A percentile compares a stretch with the other conserved stretches of the same genome.
phyloP scores from a whole-genome alignment of 495 filamentous ascomycete species.

The Neurospora sp. region DNA sequence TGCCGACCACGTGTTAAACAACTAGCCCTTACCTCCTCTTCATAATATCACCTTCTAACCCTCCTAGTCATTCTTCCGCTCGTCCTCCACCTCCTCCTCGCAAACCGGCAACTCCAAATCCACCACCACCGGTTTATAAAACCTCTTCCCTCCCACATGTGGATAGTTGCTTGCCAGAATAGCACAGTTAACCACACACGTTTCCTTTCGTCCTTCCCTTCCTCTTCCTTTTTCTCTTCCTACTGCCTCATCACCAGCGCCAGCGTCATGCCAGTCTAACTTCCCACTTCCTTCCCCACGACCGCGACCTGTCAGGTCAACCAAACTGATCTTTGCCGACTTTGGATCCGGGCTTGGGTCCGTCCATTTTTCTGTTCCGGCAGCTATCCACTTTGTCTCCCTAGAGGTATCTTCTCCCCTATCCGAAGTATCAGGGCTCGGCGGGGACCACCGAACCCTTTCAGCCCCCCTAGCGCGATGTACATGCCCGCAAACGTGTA shows the following conservation, averaged over 20 bases:
- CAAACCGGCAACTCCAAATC: constrained; percentile 64
- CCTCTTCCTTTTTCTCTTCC: constrained; percentile 31
- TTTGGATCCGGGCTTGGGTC: constrained; percentile 26
- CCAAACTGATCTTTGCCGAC: constrained; percentile 33
- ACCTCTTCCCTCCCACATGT: constrained; percentile 44
- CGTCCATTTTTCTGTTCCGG: constrained; percentile 23
- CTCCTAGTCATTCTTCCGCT: too few relatives aligned
- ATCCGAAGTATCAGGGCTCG: not conserved
- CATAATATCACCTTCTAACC: too few relatives aligned
- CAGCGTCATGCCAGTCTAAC: constrained; percentile 22
- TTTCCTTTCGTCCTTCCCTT: constrained; percentile 43
- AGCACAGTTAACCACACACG: constrained; percentile 68
- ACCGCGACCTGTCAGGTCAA: constrained; percentile 29
- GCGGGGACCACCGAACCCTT: constrained; percentile 42
- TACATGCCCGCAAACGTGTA: constrained; percentile 87
- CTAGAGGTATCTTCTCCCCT: constrained; percentile 17
- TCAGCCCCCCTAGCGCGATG: constrained; percentile 57
- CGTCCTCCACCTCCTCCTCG: constrained; percentile 4
- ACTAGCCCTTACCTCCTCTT: too few relatives aligned
- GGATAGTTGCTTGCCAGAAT: constrained; percentile 61
- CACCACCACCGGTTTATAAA: constrained; percentile 69
- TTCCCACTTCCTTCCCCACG: constrained; percentile 10
- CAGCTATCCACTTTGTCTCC: constrained; percentile 16
- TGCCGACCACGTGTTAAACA: too few relatives aligned
- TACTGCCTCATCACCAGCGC: constrained; percentile 25